Evolutionary conservation across 2,329 filamentous ascomycete species (phyloP).

Genomic region (Aschersonia sp.): DNA sequence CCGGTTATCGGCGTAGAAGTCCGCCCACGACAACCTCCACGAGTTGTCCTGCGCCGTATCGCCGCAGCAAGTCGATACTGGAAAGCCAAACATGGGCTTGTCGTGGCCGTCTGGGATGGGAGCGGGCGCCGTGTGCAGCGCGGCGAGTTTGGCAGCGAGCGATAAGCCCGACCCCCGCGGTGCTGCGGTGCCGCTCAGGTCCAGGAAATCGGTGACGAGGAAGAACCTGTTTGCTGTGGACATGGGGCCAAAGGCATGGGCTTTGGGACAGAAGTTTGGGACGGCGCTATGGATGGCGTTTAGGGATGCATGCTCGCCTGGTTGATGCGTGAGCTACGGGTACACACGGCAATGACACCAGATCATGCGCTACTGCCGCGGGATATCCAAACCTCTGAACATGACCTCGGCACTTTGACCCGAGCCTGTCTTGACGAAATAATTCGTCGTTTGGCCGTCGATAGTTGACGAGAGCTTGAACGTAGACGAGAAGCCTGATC

Average conservation of each 20-base stretch:
- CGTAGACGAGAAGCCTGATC: slow-evolving; percentile 54
- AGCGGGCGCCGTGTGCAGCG: slow-evolving; percentile 62
- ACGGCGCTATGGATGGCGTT: slow-evolving; percentile 64
- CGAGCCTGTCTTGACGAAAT: slow-evolving; percentile 58
- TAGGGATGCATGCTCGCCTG: slow-evolving; percentile 70
- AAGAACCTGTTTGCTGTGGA: slow-evolving; percentile 36
- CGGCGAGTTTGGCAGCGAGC: slow-evolving; percentile 63
- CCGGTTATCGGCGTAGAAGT: slow-evolving; percentile 71
- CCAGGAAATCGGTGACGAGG: slow-evolving; percentile 66
- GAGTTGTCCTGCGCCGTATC: slow-evolving; percentile 69
- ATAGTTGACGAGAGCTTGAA: slow-evolving; percentile 36
- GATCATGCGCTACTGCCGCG: too few relatives aligned
- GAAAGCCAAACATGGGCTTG: slow-evolving; percentile 64
- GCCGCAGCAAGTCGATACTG: slow-evolving; percentile 73
- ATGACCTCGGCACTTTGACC: slow-evolving; percentile 47
- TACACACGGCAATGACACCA: too few relatives aligned
- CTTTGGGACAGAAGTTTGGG: slow-evolving; percentile 60
- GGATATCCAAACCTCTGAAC: slow-evolving; percentile 42
- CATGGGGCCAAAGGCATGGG: slow-evolving; percentile 55
- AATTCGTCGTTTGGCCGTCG: slow-evolving; percentile 36
- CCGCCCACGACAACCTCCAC: slow-evolving; percentile 61
- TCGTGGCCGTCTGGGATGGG: slow-evolving; percentile 45
- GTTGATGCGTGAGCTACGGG: too few relatives aligned
- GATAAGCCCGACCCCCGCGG: slow-evolving; percentile 32
- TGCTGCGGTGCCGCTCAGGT: slow-evolving; percentile 33